phyloP scores from a whole-genome alignment of 2,329 filamentous ascomycete genomes.

The Colletotrichum simmondsii region DNA sequence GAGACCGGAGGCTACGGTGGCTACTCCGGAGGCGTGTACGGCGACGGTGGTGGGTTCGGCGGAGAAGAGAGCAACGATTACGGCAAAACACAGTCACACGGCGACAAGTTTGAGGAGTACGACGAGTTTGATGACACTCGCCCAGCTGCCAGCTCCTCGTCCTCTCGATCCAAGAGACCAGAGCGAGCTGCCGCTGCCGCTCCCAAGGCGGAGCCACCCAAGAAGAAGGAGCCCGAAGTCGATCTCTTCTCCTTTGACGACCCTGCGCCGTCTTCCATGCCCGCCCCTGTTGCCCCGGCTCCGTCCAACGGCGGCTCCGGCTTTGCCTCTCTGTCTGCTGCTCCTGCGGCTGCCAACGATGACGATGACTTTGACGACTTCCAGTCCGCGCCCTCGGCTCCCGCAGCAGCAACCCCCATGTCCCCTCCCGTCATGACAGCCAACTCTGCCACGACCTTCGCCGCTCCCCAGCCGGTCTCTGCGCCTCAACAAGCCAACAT shows the following conservation, averaged over 20 bases:
- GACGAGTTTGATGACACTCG: constrained; percentile 88
- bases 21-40: constrained; percentile 82
- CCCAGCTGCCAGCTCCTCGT: constrained; percentile 57
- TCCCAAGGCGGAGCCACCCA: constrained; percentile 77
- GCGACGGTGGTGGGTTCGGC: constrained; percentile 95
- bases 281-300: constrained; percentile 52
- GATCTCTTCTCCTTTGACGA: constrained; percentile 96
- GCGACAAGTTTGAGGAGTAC: constrained; percentile 93
- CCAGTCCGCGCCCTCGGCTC: constrained; percentile 76
- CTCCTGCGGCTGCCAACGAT: constrained; percentile 49
- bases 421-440: constrained; percentile 62
- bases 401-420: constrained; percentile 58
- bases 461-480: constrained; percentile 86
- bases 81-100: constrained; percentile 50
- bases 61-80: constrained; percentile 76
- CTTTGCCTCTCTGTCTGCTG: constrained; percentile 56
- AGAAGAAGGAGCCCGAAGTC: constrained; percentile 87
- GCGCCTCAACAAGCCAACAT: constrained; percentile 83
- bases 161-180: constrained; percentile 60
- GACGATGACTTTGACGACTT: constrained; percentile 97
- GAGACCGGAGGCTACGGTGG: constrained; percentile 78
- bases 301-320: constrained; percentile 58
- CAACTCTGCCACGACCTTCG: constrained; percentile 74
- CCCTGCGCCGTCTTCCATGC: constrained; percentile 62
- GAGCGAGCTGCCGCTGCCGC: constrained; percentile 53